Evolutionary conservation across 2,329 filamentous ascomycete species (phyloP).

Genomic region (Myriosclerotinia duriaeana): DNA sequence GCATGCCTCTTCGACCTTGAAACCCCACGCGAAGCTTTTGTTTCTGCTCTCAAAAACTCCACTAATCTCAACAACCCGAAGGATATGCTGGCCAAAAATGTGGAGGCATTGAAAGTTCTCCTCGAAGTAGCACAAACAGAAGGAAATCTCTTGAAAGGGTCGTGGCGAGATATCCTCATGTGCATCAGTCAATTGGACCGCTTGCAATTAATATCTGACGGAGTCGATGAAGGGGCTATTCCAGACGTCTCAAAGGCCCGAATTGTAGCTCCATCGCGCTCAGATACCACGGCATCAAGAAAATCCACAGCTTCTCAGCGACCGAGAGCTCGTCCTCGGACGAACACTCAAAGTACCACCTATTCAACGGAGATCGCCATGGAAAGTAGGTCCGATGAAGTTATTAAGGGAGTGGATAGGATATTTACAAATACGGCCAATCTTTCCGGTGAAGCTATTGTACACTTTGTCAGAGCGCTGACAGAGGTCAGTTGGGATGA

Average conservation of each 20-base stretch:
- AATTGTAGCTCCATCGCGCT: conserved; percentile 58
- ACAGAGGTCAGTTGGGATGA: conserved; percentile 99
- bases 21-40: conserved; percentile 92
- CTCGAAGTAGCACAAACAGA: conserved; percentile 91
- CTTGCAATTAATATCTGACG: conserved; percentile 90
- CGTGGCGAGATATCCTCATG: conserved; percentile 93
- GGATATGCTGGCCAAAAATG: conserved; percentile 93
- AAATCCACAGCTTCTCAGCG: conserved; percentile 64
- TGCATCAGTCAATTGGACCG: conserved; percentile 95
- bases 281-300: conserved; percentile 55
- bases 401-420: conserved; percentile 87
- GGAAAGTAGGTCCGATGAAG: conserved; percentile 88
- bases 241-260: conserved; percentile 88
- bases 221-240: conserved; percentile 87
- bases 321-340: conserved; percentile 49
- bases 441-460: conserved; percentile 88
- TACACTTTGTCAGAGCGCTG: conserved; percentile 88
- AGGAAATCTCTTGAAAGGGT: conserved; percentile 82
- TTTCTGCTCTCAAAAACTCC: conserved; percentile 86
- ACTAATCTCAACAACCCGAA: conserved; percentile 95
- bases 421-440: conserved; percentile 98
- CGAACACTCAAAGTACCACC: conserved; percentile 47
- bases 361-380: conserved; percentile 80
- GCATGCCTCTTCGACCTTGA: conserved; percentile 90
- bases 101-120: conserved; percentile 88